Evolutionary conservation across 805 yeast species (phyloP).

Genomic region (Starmerella scarabaei): DNA sequence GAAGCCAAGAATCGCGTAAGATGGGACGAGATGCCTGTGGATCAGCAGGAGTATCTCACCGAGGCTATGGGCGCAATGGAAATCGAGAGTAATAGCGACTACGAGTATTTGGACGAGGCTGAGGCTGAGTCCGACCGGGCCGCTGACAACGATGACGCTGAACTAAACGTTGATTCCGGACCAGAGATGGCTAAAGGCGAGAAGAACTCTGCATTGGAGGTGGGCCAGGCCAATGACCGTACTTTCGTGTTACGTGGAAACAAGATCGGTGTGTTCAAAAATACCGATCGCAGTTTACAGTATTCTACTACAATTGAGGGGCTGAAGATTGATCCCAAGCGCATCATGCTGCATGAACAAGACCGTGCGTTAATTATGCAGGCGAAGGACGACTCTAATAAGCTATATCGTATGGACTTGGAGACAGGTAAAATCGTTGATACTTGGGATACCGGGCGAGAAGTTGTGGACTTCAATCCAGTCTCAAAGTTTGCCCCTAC

Average conservation of each 20-base stretch:
- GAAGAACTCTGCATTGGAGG: slow-evolving; percentile 52
- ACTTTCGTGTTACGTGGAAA: slow-evolving; percentile 71
- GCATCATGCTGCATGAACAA: slow-evolving; percentile 63
- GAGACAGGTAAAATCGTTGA: slow-evolving; percentile 73
- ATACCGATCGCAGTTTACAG: slow-evolving; percentile 37
- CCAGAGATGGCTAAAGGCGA: slow-evolving; percentile 25
- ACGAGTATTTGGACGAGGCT: slow-evolving; percentile 26
- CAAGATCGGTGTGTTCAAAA: slow-evolving; percentile 66
- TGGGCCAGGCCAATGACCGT: slow-evolving; percentile 57
- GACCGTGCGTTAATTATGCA: slow-evolving; percentile 60
- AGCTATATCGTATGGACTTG: slow-evolving; percentile 62
- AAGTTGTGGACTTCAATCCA: slow-evolving; percentile 49
- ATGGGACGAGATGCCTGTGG: slow-evolving; percentile 34
- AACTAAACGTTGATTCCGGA: slow-evolving; percentile 17
- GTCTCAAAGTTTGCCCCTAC: slow-evolving; percentile 60
- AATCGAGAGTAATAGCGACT: slow-evolving; percentile 22
- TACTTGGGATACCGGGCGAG: slow-evolving; percentile 44
- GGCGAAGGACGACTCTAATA: slow-evolving; percentile 34
- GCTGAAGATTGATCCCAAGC: slow-evolving; percentile 42
- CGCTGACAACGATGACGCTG: slow-evolving; percentile 27
- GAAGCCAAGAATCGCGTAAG: slow-evolving; percentile 41
- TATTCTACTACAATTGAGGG: slow-evolving; percentile 57
- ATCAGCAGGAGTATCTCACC: slow-evolving; percentile 44
- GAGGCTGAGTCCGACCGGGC: slow-evolving; percentile 27
- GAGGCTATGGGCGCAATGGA: slow-evolving; percentile 38